Base-by-base conservation (phyloP, 306 rosid genomes). In the Potentilla sterilis region DNA sequence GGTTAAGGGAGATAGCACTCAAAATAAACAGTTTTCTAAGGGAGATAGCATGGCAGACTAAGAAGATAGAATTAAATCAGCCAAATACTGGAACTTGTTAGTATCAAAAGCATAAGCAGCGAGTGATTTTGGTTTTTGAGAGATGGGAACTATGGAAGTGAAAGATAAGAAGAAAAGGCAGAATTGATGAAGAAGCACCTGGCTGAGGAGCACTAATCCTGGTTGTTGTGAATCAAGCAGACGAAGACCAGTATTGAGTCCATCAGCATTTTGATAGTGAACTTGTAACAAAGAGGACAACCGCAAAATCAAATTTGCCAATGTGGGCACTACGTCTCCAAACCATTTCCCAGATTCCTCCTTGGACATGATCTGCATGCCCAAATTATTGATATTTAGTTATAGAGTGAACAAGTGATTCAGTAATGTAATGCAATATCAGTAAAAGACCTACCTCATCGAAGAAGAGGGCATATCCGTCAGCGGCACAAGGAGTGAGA, bases 391-490 rank as follows among this genome's bases (percentile, higher is more conserved):
- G n/a, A n/a, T n/a, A n/a, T n/a, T n/a, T n/a, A n/a, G n/a, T 0
- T 28, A 28, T 28, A 28, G 1, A 28, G 28, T 28, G 28, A 28
- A 2, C 40, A 37, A 0, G 40, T 37, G 40, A 37, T 37, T 37
- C 40, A 37, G 40, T 37, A 37, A 37, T 16, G 54, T n/a, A 16
- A 49, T 22, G 62, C 28, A 28, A 28, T 28, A 28, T 28, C 28
- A 28, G 28, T 28, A 28, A n/a, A n/a, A 28, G 28, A 28, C 32
- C 72, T 83, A 93, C 98, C 88, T 90, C 86, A 34, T 92, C 90
- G 83, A 94, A 94, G 82, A 90, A 94, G 75, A 94, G 81, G 24
- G 85, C 76, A 77, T 88, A 94, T 14, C 98, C 96, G 10, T 62
- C 81, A 3, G 79, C 55, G 38, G 87, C 74, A 11, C 80, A 86